Percentiles rank a stretch among this genome's conserved stretches.
phyloP scores from a whole-genome alignment of 306 rosid species.

The Cucumis hystrix region DNA sequence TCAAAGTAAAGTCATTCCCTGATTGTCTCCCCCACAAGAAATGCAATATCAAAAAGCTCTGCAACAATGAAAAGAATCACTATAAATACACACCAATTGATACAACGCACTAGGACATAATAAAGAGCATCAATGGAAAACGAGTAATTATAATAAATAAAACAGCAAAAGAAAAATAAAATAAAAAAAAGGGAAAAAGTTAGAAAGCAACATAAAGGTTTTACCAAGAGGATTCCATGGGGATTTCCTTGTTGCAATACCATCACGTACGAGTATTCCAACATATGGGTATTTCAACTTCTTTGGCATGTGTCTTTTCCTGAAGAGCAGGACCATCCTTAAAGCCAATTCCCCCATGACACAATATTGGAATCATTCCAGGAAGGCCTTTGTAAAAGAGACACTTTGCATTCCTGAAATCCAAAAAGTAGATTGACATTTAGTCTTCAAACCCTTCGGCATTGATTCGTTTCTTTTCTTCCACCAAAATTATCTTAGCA shows the following conservation, averaged over 20 bases:
- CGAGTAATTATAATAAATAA: background rate
- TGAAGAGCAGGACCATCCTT: conserved; percentile 80
- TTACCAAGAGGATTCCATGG: conserved; percentile 97
- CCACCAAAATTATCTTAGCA: background rate
- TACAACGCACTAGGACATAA: background rate
- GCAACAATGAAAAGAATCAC: conserved; percentile 9
- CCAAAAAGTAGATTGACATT: conserved; percentile 68
- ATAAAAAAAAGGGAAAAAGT: background rate
- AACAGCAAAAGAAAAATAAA: background rate
- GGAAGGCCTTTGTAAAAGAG: conserved; percentile 74
- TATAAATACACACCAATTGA: background rate
- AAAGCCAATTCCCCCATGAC: conserved; percentile 84
- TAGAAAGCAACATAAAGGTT: background rate
- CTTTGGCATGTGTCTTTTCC: conserved; percentile 80
- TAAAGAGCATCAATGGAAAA: background rate
- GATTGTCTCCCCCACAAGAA: conserved; percentile 75
- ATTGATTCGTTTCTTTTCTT: conserved; percentile 13
- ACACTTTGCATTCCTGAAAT: conserved; percentile 46
- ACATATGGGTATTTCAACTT: conserved; percentile 79
- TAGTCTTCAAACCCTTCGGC: conserved; percentile 74
- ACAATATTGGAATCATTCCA: conserved; percentile 79
- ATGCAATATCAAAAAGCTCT: conserved; percentile 82
- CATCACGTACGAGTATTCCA: conserved; percentile 26
- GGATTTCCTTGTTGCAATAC: conserved; percentile 90
- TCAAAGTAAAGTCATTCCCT: conserved; percentile 98